Evolutionary conservation across 1,284 basidiomycete species (phyloP).

Genomic region (Takashimella koratensis): DNA sequence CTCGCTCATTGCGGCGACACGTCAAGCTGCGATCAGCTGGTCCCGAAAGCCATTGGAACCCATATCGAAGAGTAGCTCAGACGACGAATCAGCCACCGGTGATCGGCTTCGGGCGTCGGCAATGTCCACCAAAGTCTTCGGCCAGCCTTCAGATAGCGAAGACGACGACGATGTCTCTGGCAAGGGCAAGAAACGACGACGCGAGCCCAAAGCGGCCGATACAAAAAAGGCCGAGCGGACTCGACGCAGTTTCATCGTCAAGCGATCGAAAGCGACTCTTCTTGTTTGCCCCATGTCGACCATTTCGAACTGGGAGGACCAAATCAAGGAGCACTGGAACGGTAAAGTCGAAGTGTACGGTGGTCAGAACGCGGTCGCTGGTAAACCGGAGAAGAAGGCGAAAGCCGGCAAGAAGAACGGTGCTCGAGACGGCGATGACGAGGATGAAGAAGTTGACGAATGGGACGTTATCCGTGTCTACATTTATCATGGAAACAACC

Average conservation of each 20-base stretch:
- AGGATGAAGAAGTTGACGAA: slow-evolving; percentile 22
- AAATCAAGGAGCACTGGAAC: slow-evolving; percentile 92
- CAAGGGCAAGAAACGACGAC: slow-evolving; percentile 40
- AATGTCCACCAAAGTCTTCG: slow-evolving; percentile 75
- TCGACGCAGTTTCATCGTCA: slow-evolving; percentile 68
- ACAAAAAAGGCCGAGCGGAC: slow-evolving; percentile 41
- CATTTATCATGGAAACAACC: slow-evolving; percentile 89
- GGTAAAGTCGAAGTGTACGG: slow-evolving; percentile 76
- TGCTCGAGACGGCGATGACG: slow-evolving; percentile 20
- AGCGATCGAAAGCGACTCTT: slow-evolving; percentile 83
- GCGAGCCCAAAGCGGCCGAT: slow-evolving; percentile 21
- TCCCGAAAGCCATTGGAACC: slow-evolving; percentile 54
- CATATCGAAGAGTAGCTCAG: slow-evolving; percentile 48
- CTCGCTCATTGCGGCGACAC: slow-evolving; percentile 83
- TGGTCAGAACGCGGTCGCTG: slow-evolving; percentile 53
- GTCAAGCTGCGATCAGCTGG: slow-evolving; percentile 63
- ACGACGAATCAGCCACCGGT: slow-evolving; percentile 45
- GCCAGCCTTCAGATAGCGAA: slow-evolving; percentile 59
- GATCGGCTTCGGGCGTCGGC: slow-evolving; percentile 56
- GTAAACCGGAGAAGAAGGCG: slow-evolving; percentile 26
- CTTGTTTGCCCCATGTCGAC: slow-evolving; percentile 96
- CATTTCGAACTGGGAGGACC: slow-evolving; percentile 98
- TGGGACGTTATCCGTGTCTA: slow-evolving; percentile 66
- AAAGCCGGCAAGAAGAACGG: slow-evolving; percentile 22
- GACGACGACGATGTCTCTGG: slow-evolving; percentile 9